Evolutionary conservation across 371 early-diverging fungal species (phyloP), one percentile per base, ranked within the genome.

Genomic region (Syncephalastrum monosporum): DNA sequence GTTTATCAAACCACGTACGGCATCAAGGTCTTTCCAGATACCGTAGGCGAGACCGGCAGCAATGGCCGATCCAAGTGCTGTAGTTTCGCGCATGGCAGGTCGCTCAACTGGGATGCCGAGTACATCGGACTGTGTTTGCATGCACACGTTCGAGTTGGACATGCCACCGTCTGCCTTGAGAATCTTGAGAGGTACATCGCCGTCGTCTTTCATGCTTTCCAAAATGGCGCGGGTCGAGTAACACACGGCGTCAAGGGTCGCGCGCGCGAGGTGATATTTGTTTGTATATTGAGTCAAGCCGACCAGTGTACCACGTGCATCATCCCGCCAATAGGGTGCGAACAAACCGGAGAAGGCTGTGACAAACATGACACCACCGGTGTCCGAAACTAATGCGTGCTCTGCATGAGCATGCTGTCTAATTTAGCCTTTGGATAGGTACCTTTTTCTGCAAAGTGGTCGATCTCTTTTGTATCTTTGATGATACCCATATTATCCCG

Each of bases 291-390:
- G 92, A 0, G 96, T 94, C 56, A 96, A 69, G 4, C 98, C 98
- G 41, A 92, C 83, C 57, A 97, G 82, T 47, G 85, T 78, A 15
- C 95, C 96, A 38, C 94, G 87, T 16, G 94, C 95, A 75, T 95
- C 96, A 57, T 88, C 89, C 38, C 92, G 83, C 98, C 97, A 96
- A 71, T 96, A 91, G 2, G 97, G 98, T 5, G 98, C 94, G 77
- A 93, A 95, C 41, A 96, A 81, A 4, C 97, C 97, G 10, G 91
- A 89, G 69, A 96, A 94, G 1, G 98, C 96, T 0, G 97, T 92
- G 33, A 96, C 94, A 84, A 96, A 97, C 73, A 93, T 90, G 5
- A 96, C 93, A 29, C 93, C 96, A 33, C 91, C 94, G 23, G 88
- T 94, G 50, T 91, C 84, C 25, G 78, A 66, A 14, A 91, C 93